A percentile compares a stretch with the other conserved stretches of the same genome.
phyloP scores from a whole-genome alignment of 2,329 filamentous ascomycete genomes.

The Plectosphaerella plurivora region DNA sequence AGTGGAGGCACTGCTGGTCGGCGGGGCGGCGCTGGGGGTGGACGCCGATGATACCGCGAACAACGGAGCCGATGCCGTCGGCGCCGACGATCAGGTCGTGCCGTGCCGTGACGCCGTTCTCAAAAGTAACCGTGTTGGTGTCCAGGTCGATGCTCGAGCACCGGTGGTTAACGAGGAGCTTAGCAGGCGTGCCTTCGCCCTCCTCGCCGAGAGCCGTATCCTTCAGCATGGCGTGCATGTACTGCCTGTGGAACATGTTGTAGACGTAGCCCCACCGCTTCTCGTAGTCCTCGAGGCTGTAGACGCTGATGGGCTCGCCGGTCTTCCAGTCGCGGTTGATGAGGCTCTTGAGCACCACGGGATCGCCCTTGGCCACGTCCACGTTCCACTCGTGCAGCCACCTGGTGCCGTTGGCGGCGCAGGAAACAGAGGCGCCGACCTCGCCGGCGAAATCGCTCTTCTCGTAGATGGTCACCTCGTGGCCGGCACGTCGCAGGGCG shows the following conservation, averaged over 20 bases:
- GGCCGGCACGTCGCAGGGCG: conserved; percentile 40
- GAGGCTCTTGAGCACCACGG: conserved; percentile 60
- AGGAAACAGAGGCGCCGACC: conserved; percentile 63
- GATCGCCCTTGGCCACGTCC: conserved; percentile 59
- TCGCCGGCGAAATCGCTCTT: conserved; percentile 62
- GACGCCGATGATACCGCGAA: conserved; percentile 60
- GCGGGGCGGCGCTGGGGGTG: conserved; percentile 54
- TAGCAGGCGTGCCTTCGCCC: conserved; percentile 49
- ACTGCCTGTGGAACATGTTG: conserved; percentile 66
- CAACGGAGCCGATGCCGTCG: conserved; percentile 64
- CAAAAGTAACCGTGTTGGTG: conserved; percentile 44
- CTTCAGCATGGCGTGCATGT: conserved; percentile 66
- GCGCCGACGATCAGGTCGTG: conserved; percentile 62
- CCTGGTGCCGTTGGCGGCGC: conserved; percentile 64
- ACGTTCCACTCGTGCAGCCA: conserved; percentile 68
- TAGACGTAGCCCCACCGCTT: conserved; percentile 60
- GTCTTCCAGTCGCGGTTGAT: conserved; percentile 70
- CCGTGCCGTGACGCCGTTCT: conserved; percentile 40
- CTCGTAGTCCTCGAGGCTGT: conserved; percentile 61
- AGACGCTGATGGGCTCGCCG: conserved; percentile 60
- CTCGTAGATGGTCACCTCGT: conserved; percentile 58
- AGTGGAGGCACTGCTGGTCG: conserved; percentile 58
- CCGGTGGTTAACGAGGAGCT: conserved; percentile 51
- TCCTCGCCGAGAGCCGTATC: conserved; percentile 49
- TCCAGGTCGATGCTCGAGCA: conserved; percentile 49